Evolutionary conservation across 257 asterid genomes (phyloP), one percentile per base, ranked within the genome.

Genomic region (Fraxinus americana): DNA sequence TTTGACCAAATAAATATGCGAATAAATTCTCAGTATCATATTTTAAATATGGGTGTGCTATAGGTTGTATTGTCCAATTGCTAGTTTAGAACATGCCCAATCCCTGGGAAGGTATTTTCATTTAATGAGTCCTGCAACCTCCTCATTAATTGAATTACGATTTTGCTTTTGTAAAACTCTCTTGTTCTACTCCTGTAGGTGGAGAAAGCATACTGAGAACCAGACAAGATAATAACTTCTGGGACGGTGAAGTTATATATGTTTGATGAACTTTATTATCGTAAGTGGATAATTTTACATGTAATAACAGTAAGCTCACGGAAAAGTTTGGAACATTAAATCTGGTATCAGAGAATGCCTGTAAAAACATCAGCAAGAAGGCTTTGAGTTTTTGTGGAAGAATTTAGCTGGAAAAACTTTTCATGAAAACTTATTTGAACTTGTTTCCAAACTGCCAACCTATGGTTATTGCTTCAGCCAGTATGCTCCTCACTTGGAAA

Each of bases 401-500:
- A 34, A 34, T 5, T 34, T 4, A 34, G 36, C 36, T 30, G 2
- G 36, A 4, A 34, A 34, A 34, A 34, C 36, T 34, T 2, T 90
- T 91, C 75, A n/a, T 87, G 5, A 88, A 85, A 25, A 83, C 90
- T 1, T 91, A 89, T 72, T 45, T 89, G 7, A 88, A 72, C 43
- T 3, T 85, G 29, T 91, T 85, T 59, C 92, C 92, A 0, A 32
- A 81, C 54, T 83, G 89, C 71, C 75, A 77, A 32, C 94, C 93
- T 0, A 34, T 91, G 52, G 85, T 91, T 6, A 87, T 91, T 9
- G 82, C 86, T 79, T 94, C 94, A 1, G 92, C 94, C 39, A 68
- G 88, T 75, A 88, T 90, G 89, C 94, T 91, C 52, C 89, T 85
- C 52, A 88, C 92, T 2, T 89, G 97, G 94, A 90, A 85, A 79